These are phyloP conservation scores for Cryptococcus wingfieldii DNA, from an alignment of 1,284 basidiomycete genomes.

Conservation along the genomic window DNA sequence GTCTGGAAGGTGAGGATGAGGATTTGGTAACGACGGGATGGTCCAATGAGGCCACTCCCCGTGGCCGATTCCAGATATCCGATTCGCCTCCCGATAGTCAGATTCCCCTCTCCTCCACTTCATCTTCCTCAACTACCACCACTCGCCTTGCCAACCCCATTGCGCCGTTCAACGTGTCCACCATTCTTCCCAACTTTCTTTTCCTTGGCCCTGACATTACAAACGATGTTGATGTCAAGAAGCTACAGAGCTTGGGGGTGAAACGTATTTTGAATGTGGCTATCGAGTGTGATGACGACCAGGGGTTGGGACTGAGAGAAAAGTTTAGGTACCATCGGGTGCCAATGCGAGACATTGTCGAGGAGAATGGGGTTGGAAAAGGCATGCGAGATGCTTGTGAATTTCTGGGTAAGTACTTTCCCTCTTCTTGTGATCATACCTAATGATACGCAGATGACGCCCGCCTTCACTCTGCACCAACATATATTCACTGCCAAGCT, in stretches of 20 bases:
- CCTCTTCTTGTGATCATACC: neutral
- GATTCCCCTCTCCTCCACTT: neutral
- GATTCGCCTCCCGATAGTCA: neutral
- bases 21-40: slow-evolving; percentile 1
- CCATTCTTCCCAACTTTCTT: slow-evolving; percentile 83
- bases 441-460: slow-evolving; percentile 67
- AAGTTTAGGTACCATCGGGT: slow-evolving; percentile 78
- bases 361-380: slow-evolving; percentile 81
- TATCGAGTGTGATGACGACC: slow-evolving; percentile 79
- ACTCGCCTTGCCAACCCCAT: neutral
- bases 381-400: slow-evolving; percentile 80
- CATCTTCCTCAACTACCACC: neutral
- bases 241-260: slow-evolving; percentile 71
- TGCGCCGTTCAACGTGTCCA: slow-evolving; percentile 66
- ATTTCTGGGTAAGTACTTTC: slow-evolving; percentile 64
- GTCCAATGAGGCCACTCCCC: neutral
- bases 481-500: slow-evolving; percentile 94
- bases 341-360: slow-evolving; percentile 90
- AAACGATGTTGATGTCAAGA: slow-evolving; percentile 64
- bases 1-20: slow-evolving; percentile 4
- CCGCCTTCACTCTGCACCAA: slow-evolving; percentile 75
- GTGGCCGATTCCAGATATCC: neutral
- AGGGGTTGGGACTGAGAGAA: slow-evolving; percentile 61
- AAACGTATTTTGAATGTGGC: slow-evolving; percentile 87
- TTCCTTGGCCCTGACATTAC: slow-evolving; percentile 88